Evolutionary conservation across 257 asterid species (phyloP), one percentile per base, ranked within the genome.

Genomic region (Primulina eburnea): DNA sequence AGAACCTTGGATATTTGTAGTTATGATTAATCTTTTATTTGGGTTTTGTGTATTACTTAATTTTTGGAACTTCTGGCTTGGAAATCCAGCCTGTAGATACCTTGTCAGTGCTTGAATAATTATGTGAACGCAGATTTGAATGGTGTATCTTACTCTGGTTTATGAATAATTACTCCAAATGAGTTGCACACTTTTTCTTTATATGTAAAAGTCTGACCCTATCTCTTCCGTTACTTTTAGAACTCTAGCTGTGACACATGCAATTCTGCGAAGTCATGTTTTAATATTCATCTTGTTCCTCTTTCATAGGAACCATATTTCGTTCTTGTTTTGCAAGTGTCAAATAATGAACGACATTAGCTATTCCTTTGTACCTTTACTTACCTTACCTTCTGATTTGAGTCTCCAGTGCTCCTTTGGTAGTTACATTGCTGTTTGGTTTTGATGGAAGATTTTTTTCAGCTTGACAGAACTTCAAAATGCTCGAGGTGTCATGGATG

Each of bases 401-500:
- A 43, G 55, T 43, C 55, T 43, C 30, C 18, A 43, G 1, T 43
- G 50, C 69, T 70, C 34, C 57, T 72, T 66, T 71, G 62, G 40
- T 73, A 21, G 60, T 56, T 71, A 32, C 60, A 66, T 43, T 67
- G 77, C 52, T 77, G 26, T 65, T 81, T 68, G 50, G 69, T 65
- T 43, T 50, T 47, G 8, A n/a, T 65, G 43, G 67, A 71, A 76
- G 68, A 6, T 57, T 67, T 67, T 52, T 73, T 60, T 76, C 86
- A 94, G 99, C 83, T 76, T 82, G 92, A 64, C 95, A 38, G 99
- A 94, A 80, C 89, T 94, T 80, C 96, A 94, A 77, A 94, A 90
- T 86, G 99, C 97, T 34, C 97, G 92, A 20, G 99, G 97, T 64
- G 86, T 94, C 81, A 88, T 94, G 97, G 97, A 94, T 82, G 99